phyloP scores from a whole-genome alignment of 306 rosid genomes.

The Pyrus communis region DNA sequence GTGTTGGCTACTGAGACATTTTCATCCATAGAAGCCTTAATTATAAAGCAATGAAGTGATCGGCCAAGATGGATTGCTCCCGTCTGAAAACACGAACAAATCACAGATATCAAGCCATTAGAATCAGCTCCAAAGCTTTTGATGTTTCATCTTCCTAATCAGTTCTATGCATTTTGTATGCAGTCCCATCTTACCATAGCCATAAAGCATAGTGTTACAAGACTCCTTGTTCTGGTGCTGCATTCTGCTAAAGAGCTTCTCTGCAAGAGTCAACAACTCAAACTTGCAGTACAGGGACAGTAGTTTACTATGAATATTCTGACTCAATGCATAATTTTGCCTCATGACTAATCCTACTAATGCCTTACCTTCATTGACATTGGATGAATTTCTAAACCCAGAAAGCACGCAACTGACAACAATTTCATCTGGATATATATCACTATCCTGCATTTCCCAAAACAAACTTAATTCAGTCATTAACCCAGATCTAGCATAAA shows the following conservation, averaged over 20 bases:
- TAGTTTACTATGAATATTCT: conserved; percentile 37
- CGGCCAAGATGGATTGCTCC: conserved; percentile 40
- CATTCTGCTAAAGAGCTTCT: conserved; percentile 37
- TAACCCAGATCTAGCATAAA: conserved; percentile 56
- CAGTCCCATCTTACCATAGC: conserved; percentile 40
- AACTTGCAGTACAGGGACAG: conserved; percentile 67
- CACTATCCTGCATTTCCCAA: conserved; percentile 42
- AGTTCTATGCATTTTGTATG: conserved; percentile 34
- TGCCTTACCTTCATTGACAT: conserved; percentile 43
- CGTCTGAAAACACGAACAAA: conserved; percentile 48
- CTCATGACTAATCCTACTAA: conserved; percentile 55
- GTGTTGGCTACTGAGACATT: conserved; percentile 40
- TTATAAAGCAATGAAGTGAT: conserved; percentile 53
- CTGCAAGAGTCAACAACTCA: conserved; percentile 45
- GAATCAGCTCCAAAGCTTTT: conserved; percentile 39
- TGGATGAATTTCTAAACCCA: conserved; percentile 48
- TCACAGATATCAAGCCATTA: conserved; percentile 37
- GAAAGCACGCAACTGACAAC: conserved; percentile 52
- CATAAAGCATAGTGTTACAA: conserved; percentile 51
- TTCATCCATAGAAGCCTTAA: conserved; percentile 36
- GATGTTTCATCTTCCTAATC: conserved; percentile 49
- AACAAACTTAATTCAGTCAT: conserved; percentile 42
- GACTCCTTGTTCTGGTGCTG: conserved; percentile 29
- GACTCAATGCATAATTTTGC: conserved; percentile 26
- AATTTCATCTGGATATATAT: conserved; percentile 48